Evolutionary conservation across 257 asterid species (phyloP).

Genomic region (Solanum ossicruentum): DNA sequence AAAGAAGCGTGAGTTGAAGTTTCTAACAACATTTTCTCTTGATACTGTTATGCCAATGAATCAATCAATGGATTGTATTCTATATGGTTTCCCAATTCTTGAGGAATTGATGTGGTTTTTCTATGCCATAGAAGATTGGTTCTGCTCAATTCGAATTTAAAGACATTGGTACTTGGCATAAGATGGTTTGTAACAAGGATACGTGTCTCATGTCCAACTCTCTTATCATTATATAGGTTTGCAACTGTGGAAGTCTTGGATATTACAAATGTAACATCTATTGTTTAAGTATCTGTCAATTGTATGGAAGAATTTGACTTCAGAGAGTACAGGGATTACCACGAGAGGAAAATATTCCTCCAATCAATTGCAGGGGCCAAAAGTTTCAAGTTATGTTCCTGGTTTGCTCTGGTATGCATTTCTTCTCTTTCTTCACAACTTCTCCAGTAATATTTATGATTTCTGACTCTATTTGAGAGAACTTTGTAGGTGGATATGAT

Average conservation of each 20-base stretch:
- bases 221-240: not conserved
- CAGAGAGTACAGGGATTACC: not conserved
- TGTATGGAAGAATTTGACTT: not conserved
- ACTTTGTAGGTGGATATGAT: not conserved
- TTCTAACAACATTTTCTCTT: constrained; percentile 2
- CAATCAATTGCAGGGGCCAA: not conserved
- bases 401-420: not conserved
- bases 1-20: not conserved
- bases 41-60: not conserved
- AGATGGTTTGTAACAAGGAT: not conserved
- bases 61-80: not conserved
- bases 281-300: not conserved
- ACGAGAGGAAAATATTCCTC: not conserved
- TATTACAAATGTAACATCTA: not conserved
- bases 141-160: constrained; percentile 4
- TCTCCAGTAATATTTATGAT: not conserved
- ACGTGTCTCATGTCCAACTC: constrained; percentile 2
- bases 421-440: not conserved
- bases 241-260: not conserved
- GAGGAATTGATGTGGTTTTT: constrained; percentile 15
- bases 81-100: constrained; percentile 12
- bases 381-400: not conserved
- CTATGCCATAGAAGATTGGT: not conserved
- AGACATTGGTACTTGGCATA: constrained; percentile 3
- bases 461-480: not conserved